phyloP scores from a whole-genome alignment of 352 stramenopile genomes.

The Phytophthora sp. region DNA sequence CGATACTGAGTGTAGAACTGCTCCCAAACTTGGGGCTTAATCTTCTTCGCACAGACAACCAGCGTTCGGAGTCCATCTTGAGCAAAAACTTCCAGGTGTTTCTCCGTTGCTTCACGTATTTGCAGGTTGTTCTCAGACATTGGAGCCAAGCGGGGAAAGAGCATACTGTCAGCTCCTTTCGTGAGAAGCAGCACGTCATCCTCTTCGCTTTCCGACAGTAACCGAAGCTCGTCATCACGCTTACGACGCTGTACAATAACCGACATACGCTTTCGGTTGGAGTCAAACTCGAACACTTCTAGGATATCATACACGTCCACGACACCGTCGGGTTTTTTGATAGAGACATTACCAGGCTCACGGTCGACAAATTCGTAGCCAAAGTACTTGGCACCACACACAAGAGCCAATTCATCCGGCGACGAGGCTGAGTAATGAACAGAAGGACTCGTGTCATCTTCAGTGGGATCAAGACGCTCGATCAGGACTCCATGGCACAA shows the following conservation, averaged over 20 bases:
- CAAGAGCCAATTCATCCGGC: conserved; percentile 85
- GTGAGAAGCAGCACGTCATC: conserved; percentile 78
- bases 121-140: conserved; percentile 47
- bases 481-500: conserved; percentile 97
- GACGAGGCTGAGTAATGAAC: conserved; percentile 91
- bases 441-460: conserved; percentile 28
- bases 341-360: conserved; percentile 67
- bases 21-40: conserved; percentile 67
- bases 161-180: conserved; percentile 83
- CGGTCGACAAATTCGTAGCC: conserved; percentile 83
- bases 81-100: conserved; percentile 84
- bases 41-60: conserved; percentile 74
- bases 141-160: conserved; percentile 79
- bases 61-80: conserved; percentile 90
- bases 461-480: conserved; percentile 73
- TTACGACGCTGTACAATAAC: conserved; percentile 81
- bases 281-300: conserved; percentile 95
- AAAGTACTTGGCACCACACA: conserved; percentile 88
- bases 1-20: conserved; percentile 76
- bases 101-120: conserved; percentile 54
- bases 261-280: conserved; percentile 86
- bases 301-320: conserved; percentile 90
- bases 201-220: conserved; percentile 72
- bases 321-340: conserved; percentile 63
- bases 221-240: conserved; percentile 71